Percentiles rank a stretch among this genome's conserved stretches.
Evolutionary conservation across 768 basidiomycete genomes (phyloP).

Genomic region (Amanita thiersii): DNA sequence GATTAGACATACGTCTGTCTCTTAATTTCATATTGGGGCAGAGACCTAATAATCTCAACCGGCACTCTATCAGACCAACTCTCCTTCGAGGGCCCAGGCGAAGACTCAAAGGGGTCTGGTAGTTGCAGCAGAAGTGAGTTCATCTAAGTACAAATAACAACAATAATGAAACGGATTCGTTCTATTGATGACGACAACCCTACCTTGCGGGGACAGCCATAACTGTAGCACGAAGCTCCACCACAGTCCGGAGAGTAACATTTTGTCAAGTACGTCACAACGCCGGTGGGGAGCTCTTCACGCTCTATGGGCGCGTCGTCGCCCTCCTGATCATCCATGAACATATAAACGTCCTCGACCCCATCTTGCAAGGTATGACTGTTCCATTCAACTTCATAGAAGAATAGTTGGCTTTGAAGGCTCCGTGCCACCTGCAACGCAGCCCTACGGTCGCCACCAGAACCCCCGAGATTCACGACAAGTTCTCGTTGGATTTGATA

Average conservation of each 20-base stretch:
- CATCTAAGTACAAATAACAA: constrained; percentile 17
- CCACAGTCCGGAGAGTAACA: constrained; percentile 88
- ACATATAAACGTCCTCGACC: constrained; percentile 91
- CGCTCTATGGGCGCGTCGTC: constrained; percentile 49
- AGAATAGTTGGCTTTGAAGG: constrained; percentile 88
- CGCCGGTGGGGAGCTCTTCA: constrained; percentile 76
- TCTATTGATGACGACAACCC: constrained; percentile 4
- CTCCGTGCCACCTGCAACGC: constrained; percentile 86
- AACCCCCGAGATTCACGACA: constrained; percentile 63
- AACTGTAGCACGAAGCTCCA: constrained; percentile 74
- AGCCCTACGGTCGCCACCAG: constrained; percentile 71
- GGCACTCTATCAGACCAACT: constrained; percentile 44
- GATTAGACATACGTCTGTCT: constrained; percentile 55
- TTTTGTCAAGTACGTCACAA: constrained; percentile 81
- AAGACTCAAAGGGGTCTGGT: constrained; percentile 21
- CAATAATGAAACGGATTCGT: constrained; percentile 2
- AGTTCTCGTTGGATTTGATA: constrained; percentile 81
- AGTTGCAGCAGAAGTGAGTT: constrained; percentile 21
- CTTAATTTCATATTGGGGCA: constrained; percentile 72
- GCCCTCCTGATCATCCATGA: constrained; percentile 75
- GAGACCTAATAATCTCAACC: constrained; percentile 25
- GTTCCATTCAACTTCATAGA: constrained; percentile 96
- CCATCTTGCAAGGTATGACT: constrained; percentile 74
- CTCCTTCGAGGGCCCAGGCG: constrained; percentile 23
- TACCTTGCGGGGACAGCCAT: constrained; percentile 69